Evolutionary conservation across 73 alveolate genomes (phyloP).

Genomic region (Effrenium voratum): DNA sequence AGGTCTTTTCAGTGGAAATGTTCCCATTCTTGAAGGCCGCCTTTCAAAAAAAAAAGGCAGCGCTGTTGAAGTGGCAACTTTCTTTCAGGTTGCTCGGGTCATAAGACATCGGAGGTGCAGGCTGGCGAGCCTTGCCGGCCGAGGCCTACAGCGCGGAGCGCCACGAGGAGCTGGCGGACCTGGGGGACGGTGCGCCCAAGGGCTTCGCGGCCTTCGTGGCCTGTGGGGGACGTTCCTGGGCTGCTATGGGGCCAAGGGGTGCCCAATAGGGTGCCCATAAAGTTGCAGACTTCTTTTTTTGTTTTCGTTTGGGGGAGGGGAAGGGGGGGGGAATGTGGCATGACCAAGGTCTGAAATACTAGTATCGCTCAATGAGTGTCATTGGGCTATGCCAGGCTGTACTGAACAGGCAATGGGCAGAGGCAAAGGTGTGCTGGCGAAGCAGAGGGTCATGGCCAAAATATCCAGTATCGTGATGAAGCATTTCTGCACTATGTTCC

Average conservation of each 20-base stretch:
- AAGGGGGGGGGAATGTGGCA: background rate
- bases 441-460: too few relatives aligned
- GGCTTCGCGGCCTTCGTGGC: slow-evolving; percentile 51
- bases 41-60: too few relatives aligned
- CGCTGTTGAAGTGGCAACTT: background rate
- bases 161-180: slow-evolving; percentile 40
- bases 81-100: background rate
- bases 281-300: background rate
- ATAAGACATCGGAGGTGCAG: background rate
- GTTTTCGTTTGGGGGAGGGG: background rate
- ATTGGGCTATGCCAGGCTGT: too few relatives aligned
- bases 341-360: background rate
- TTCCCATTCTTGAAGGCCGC: too few relatives aligned
- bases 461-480: too few relatives aligned
- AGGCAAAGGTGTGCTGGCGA: too few relatives aligned
- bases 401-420: too few relatives aligned
- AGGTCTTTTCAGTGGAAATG: too few relatives aligned
- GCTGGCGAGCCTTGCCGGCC: background rate
- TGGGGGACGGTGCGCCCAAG: slow-evolving; percentile 12
- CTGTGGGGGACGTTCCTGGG: slow-evolving; percentile 65
- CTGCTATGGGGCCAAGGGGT: background rate
- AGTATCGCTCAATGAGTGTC: too few relatives aligned
- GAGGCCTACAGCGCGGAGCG: background rate
- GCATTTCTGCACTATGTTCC: too few relatives aligned
- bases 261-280: too few relatives aligned